Evolutionary conservation across 306 rosid genomes (phyloP), one percentile per base, ranked within the genome.

Genomic region (Acacia confusa): DNA sequence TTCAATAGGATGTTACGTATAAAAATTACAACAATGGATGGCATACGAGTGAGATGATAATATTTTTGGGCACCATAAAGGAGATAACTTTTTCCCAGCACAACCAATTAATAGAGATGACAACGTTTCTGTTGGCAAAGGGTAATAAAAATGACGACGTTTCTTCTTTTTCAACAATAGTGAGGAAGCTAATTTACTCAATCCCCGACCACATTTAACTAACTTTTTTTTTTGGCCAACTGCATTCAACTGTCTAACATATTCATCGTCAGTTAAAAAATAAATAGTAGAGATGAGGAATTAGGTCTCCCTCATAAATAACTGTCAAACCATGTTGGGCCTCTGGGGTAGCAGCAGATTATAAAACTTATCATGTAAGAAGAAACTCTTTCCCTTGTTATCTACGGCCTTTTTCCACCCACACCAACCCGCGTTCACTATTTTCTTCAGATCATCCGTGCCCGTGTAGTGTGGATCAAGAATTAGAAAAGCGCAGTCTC

Each of bases 401-500:
- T 95, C 98, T 14, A 95, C 97, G 25, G 99, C 89, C 80, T 93
- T 93, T 85, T 95, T 95, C 99, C 99, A 95, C 25, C 94, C 98
- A 86, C 97, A 92, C 99, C 99, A 95, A 38, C 99, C 98, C 5
- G 96, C 97, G 19, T 81, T 90, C 34, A 86, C 82, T 72, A 95
- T 90, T 78, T 95, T 95, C 88, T 92, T 95, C 84, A 78, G 75
- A 41, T 95, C 98, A 41, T 95, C 99, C 6, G 76, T 70, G 47
- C 99, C 99, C 0, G 99, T 93, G 66, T 93, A 95, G 85, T 95
- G 99, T 38, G 99, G 99, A 92, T 95, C 99, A 30, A 95, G 97
- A 61, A 93, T 95, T 71, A 95, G 90, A 83, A 93, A 95, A 0
- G 97, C 99, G 19, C 96, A 92, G 82, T 95, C 99, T 77, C 99